Percentiles rank a stretch among this genome's conserved stretches.
Evolutionary conservation across 2,329 filamentous ascomycete species (phyloP).

Genomic region (Colletotrichum sp.): DNA sequence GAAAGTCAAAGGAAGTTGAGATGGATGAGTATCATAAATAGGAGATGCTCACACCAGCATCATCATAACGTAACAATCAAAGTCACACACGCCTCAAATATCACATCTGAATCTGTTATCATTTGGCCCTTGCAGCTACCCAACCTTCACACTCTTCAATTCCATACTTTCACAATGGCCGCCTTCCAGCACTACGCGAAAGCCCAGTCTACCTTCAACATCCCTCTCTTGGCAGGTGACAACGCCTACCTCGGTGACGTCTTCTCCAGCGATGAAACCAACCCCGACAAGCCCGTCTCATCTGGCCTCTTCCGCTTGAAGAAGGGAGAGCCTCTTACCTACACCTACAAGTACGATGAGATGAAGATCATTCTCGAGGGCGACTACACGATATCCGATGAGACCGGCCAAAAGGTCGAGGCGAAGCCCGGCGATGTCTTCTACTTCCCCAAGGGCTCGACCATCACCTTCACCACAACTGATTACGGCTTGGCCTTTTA

Average conservation of each 20-base stretch:
- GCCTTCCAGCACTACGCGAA: constrained; percentile 59
- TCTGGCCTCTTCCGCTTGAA: constrained; percentile 71
- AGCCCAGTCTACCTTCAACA: constrained; percentile 65
- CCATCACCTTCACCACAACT: constrained; percentile 69
- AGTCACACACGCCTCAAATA: neutral
- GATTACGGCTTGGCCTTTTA: constrained; percentile 68
- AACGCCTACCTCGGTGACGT: constrained; percentile 73
- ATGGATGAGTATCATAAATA: neutral
- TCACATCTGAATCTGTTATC: neutral
- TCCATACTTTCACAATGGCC: constrained; percentile 31
- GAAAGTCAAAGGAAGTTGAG: neutral
- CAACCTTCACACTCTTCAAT: neutral
- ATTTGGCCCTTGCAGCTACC: neutral
- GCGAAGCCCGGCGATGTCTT: constrained; percentile 70
- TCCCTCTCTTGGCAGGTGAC: constrained; percentile 69
- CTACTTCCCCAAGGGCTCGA: constrained; percentile 70
- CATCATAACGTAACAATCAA: neutral
- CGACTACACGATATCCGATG: constrained; percentile 68
- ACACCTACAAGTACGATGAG: constrained; percentile 74
- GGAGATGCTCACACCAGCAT: neutral
- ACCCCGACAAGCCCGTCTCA: constrained; percentile 64
- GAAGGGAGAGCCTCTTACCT: constrained; percentile 70
- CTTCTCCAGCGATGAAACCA: constrained; percentile 57
- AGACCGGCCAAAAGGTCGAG: constrained; percentile 63
- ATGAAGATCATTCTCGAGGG: constrained; percentile 78